These are phyloP conservation scores for Exsudoporus floridanus DNA, from an alignment of 1,284 basidiomycete species.

Conservation along the genomic window DNA sequence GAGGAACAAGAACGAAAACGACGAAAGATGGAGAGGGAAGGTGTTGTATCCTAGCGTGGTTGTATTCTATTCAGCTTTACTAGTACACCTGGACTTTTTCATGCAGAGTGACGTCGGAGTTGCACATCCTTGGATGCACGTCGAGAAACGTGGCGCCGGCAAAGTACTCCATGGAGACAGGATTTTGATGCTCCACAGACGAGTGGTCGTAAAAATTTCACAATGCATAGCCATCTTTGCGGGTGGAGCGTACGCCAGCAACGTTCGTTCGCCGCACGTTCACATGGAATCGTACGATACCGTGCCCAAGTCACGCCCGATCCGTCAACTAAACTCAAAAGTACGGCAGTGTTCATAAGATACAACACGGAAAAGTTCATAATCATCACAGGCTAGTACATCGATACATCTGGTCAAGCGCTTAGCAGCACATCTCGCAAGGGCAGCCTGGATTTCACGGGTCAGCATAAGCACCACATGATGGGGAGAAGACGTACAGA, in stretches of 20 bases:
- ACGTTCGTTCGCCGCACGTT: too few species aligned
- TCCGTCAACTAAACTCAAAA: neutral
- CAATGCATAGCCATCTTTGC: too few species aligned
- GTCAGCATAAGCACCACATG: slow-evolving; percentile 1
- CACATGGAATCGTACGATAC: too few species aligned
- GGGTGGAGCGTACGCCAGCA: too few species aligned
- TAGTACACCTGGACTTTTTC: too few species aligned
- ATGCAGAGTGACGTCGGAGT: too few species aligned
- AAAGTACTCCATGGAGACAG: too few species aligned
- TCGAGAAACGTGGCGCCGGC: too few species aligned
- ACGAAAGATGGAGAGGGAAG: slow-evolving; percentile 63
- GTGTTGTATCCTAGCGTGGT: slow-evolving; percentile 22
- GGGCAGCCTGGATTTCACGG: slow-evolving; percentile 25
- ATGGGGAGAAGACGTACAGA: slow-evolving; percentile 23
- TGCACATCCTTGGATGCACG: too few species aligned
- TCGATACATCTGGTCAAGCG: neutral
- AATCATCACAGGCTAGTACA: slow-evolving; percentile 11
- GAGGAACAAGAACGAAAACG: slow-evolving; percentile 87
- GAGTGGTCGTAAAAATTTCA: too few species aligned
- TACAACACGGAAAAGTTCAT: slow-evolving; percentile 15
- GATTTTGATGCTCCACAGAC: too few species aligned
- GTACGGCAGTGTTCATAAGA: neutral
- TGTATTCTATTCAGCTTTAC: too few species aligned
- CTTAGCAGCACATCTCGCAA: slow-evolving; percentile 36
- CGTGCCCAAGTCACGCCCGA: neutral